A percentile compares a stretch with the other conserved stretches of the same genome.
phyloP scores from a whole-genome alignment of 805 yeast species.

The Wickerhamiella shivajii region DNA sequence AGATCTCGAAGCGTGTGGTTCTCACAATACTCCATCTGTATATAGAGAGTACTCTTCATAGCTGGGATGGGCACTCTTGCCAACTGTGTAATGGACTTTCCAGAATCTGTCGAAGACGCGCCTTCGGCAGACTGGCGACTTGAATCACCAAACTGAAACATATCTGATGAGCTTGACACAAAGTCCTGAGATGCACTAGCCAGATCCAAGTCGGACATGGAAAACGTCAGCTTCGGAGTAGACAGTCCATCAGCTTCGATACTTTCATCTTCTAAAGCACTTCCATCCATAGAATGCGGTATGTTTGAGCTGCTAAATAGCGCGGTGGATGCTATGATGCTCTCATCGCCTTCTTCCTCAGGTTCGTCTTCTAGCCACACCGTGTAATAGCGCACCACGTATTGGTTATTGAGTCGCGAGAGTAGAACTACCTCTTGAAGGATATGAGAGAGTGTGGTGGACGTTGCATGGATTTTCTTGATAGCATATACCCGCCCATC shows the following conservation, averaged over 20 bases:
- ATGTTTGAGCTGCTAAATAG: constrained; percentile 6
- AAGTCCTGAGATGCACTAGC: constrained; percentile 15
- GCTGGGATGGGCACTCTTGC: constrained; percentile 7
- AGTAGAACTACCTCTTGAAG: constrained; percentile 83
- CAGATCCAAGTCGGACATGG: constrained; percentile 11
- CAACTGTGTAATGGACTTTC: constrained; percentile 3
- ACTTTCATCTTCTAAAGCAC: background rate
- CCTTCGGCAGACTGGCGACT: constrained; percentile 12
- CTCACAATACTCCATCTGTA: constrained; percentile 98
- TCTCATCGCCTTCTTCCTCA: constrained; percentile 20
- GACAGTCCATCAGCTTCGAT: constrained; percentile 3
- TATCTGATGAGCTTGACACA: constrained; percentile 14
- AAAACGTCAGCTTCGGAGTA: background rate
- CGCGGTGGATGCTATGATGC: constrained; percentile 18
- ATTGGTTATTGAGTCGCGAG: constrained; percentile 86
- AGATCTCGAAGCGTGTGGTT: constrained; percentile 78
- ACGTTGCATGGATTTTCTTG: constrained; percentile 65
- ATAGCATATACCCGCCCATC: constrained; percentile 94
- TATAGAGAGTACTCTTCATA: constrained; percentile 56
- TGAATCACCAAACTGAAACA: constrained; percentile 23
- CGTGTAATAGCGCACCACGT: constrained; percentile 89
- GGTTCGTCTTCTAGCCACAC: constrained; percentile 86
- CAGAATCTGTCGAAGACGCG: background rate
- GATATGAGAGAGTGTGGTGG: constrained; percentile 43
- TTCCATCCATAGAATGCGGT: background rate